These are phyloP conservation scores for Aureobasidium melanogenum DNA, from an alignment of 2,329 filamentous ascomycete species.

Conservation along the genomic window DNA sequence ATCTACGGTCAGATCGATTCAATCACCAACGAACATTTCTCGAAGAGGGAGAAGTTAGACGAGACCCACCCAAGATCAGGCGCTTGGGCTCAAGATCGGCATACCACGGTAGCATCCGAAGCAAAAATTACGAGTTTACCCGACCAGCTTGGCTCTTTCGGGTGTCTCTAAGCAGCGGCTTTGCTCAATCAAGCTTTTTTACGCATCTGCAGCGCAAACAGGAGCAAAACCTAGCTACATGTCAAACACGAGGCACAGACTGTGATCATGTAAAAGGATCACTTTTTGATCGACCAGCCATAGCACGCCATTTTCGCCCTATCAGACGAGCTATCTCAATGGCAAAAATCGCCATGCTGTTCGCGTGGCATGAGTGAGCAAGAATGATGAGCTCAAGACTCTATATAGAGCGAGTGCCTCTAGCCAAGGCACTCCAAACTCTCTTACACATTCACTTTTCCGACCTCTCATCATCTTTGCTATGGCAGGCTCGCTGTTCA, in stretches of 20 bases:
- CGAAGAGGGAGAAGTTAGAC: not conserved
- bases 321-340: not conserved
- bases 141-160: not conserved
- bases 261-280: not conserved
- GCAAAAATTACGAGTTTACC: conserved; percentile 1
- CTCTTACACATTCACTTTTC: not conserved
- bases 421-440: not conserved
- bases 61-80: not conserved
- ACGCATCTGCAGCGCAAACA: not conserved
- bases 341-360: not conserved
- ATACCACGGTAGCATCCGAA: conserved; percentile 5
- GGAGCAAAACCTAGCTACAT: not conserved
- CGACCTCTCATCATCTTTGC: not conserved
- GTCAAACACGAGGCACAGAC: not conserved
- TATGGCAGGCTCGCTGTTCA: not conserved
- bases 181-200: not conserved
- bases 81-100: not conserved
- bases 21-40: not conserved
- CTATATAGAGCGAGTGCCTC: not conserved
- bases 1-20: not conserved
- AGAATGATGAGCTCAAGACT: not conserved
- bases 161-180: not conserved
- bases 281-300: not conserved
- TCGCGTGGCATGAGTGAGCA: not conserved
- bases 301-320: conserved; percentile 9